phyloP scores from a whole-genome alignment of 352 stramenopile species.

The Phytophthora megakarya region DNA sequence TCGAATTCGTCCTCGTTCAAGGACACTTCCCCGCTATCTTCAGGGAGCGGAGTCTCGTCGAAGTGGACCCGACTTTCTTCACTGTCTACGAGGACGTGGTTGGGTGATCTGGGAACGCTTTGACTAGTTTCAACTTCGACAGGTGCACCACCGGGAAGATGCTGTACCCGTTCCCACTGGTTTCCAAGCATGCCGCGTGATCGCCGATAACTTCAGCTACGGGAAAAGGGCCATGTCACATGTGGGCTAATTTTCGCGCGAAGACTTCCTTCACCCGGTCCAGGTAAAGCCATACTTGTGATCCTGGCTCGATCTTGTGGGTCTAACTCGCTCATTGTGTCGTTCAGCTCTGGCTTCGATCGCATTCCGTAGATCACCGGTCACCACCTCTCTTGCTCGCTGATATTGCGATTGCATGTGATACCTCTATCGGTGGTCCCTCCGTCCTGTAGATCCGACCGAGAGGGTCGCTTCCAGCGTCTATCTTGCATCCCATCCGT shows the following conservation, averaged over 20 bases:
- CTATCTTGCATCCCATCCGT: constrained; percentile 4
- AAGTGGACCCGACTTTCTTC: constrained; percentile 24
- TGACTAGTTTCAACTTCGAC: constrained; percentile 11
- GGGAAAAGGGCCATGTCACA: no score
- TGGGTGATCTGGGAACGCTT: background rate
- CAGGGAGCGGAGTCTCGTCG: constrained; percentile 18
- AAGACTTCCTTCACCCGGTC: constrained; percentile 7
- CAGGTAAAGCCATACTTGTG: constrained; percentile 10
- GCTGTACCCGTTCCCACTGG: constrained; percentile 4
- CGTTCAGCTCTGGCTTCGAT: background rate
- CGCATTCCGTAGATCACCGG: background rate
- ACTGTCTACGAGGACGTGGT: background rate
- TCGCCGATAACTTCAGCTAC: constrained; percentile 15
- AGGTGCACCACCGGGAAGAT: no score
- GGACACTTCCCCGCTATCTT: constrained; percentile 20
- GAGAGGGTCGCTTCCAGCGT: constrained; percentile 17
- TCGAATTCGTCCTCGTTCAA: no score
- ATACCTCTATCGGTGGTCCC: constrained; percentile 1
- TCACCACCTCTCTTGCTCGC: background rate
- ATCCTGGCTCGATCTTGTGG: background rate
- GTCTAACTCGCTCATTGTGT: background rate
- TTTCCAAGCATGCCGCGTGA: constrained; percentile 11
- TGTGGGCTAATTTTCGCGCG: constrained; percentile 34
- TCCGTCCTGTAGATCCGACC: background rate
- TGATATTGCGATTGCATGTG: constrained; percentile 14